Evolutionary conservation across 768 basidiomycete species (phyloP), one percentile per base, ranked within the genome.

Genomic region (Lentinula lateritia): DNA sequence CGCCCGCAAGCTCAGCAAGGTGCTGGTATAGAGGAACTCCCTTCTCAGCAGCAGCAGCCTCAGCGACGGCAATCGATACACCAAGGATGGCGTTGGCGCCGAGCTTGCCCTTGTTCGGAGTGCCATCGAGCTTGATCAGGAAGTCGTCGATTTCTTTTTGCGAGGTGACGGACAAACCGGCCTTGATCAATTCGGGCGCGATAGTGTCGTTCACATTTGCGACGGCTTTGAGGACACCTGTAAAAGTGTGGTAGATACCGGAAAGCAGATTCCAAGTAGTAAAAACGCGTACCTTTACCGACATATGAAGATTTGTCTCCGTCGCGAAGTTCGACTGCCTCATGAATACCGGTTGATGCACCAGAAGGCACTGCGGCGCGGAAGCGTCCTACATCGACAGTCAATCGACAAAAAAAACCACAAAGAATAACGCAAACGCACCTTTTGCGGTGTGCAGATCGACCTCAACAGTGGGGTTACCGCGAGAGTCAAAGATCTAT

Each of bases 71-170:
- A 74, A 98, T 98, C 63, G 93, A 95, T 70, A 99, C 92, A 75
- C 95, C 97, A 62, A 99, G 92, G 76, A 98, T 98, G 71, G 97
- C 97, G 75, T 99, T 99, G 57, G 97, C 97, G 69, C 97, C 97
- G 71, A 98, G 89, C 75, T 96, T 96, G 76, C 94, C 95, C 85
- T 99, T 99, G 90, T 99, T 99, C 64, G 93, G 80, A 64, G 95
- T 95, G 60, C 93, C 94, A 72, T 99, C 97, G 69, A 93, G 87
- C 80, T 97, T 94, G 87, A 98, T 96, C 74, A 99, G 83, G 80
- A 98, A 89, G 76, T 97, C 91, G 71, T 99, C 97, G 70, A 99
- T 86, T 67, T 96, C 93, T 77, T 93, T 95, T 77, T 99, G 97
- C 61, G 88, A 75, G 64, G 91, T 93, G 72, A 95, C 94, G 48